Evolutionary conservation across 306 rosid species (phyloP), one percentile per base, ranked within the genome.

Genomic region (Rosa multiflora): DNA sequence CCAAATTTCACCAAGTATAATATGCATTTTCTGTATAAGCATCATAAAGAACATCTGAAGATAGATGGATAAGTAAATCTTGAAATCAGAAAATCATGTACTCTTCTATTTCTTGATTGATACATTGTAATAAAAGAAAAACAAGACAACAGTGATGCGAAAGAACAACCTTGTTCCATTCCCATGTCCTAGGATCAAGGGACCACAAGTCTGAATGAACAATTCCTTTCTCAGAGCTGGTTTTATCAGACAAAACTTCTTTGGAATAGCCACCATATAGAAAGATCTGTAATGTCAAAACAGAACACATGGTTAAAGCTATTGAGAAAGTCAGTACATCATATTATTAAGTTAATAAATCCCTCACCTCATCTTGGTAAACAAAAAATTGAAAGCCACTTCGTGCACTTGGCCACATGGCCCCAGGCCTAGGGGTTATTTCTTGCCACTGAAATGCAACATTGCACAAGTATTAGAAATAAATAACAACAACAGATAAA

Each of bases 101-200:
- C n/a, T 18, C 35, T 73, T 53, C 76, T 32, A 10, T 35, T 52
- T 49, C 10, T 40, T 9, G 21, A 70, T 49, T 20, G 61, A 44
- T 5, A 37, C 61, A 70, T 10, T 37, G 42, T 62, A 10, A n/a
- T 10, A 78, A 76, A 10, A 43, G 55, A 55, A 58, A 76, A 61
- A 72, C 71, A 35, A 51, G 63, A 58, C 49, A 67, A 70, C 6
- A 14, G 35, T 46, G 59, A 68, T 20, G 8, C 26, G 39, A 67
- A 76, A 66, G 55, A 43, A 29, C 53, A 79, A 95, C 99, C 99
- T 95, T 93, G 79, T 85, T 95, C 99, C 99, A 95, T 89, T 95
- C 98, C 99, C 98, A 95, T 58, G 97, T 93, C 87, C 88, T 92
- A 64, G 99, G 99, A 83, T 95, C 99, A 83, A 95, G 98, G 85